A percentile compares a stretch with the other conserved stretches of the same genome.
Evolutionary conservation across 768 basidiomycete genomes (phyloP).

Genomic region (Phylloporus scabripes): DNA sequence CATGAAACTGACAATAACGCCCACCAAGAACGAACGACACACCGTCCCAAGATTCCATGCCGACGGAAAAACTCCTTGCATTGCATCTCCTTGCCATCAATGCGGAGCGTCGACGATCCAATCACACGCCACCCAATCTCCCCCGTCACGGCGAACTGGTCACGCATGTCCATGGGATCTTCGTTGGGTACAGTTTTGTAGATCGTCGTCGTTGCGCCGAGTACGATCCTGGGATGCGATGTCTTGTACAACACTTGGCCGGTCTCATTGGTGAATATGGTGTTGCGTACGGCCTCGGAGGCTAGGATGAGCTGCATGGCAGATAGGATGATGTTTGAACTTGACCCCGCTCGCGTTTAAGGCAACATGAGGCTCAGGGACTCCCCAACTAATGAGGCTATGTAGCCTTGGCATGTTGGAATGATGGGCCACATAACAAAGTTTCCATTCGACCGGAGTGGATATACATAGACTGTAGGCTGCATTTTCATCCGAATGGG

Average conservation of each 20-base stretch:
- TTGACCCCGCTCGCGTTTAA: not conserved
- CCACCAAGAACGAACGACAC: not conserved
- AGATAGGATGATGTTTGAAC: not conserved
- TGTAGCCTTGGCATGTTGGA: not conserved
- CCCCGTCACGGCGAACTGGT: slow-evolving; percentile 27
- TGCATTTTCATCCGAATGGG: no score
- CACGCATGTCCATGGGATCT: slow-evolving; percentile 18
- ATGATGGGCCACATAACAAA: not conserved
- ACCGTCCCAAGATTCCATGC: slow-evolving; percentile 18
- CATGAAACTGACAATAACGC: not conserved
- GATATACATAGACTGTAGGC: no score
- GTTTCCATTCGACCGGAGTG: no score
- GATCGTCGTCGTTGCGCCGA: slow-evolving; percentile 17
- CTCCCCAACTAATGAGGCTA: not conserved
- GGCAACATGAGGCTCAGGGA: not conserved
- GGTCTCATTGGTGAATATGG: slow-evolving; percentile 16
- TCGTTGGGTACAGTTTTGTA: slow-evolving; percentile 16
- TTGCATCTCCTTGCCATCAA: slow-evolving; percentile 24
- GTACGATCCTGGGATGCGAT: slow-evolving; percentile 5
- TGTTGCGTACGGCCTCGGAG: slow-evolving; percentile 13
- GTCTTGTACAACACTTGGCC: slow-evolving; percentile 26
- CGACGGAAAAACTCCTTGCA: slow-evolving; percentile 18
- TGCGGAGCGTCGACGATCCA: slow-evolving; percentile 24
- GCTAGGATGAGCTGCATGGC: slow-evolving; percentile 21
- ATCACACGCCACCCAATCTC: slow-evolving; percentile 30